A percentile compares a stretch with the other conserved stretches of the same genome.
Evolutionary conservation across 2,329 filamentous ascomycete genomes (phyloP).

Genomic region (Phaeomoniella chlamydospora): DNA sequence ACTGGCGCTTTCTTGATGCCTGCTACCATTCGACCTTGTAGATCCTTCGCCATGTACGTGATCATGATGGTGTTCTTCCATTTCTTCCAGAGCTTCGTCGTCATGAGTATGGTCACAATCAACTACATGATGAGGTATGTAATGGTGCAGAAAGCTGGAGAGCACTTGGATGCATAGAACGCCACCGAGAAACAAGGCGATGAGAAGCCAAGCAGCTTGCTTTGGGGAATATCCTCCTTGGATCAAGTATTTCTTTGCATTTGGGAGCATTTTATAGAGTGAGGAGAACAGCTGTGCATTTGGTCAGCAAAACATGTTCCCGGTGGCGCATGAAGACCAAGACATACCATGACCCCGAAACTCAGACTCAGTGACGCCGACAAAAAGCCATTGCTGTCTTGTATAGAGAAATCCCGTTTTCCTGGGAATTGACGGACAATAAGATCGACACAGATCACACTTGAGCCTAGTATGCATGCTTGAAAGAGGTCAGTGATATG

Average conservation of each 20-base stretch:
- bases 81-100: constrained; percentile 15
- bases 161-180: constrained; percentile 30
- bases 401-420: constrained; percentile 66
- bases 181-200: constrained; percentile 31
- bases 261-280: constrained; percentile 84
- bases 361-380: constrained; percentile 81
- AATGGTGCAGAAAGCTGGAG: constrained; percentile 28
- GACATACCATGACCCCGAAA: constrained; percentile 86
- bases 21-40: constrained; percentile 3
- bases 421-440: constrained; percentile 59
- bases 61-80: constrained; percentile 11
- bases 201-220: constrained; percentile 39
- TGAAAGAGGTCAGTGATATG: constrained; percentile 5
- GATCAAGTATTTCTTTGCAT: constrained; percentile 62
- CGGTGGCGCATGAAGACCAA: not conserved
- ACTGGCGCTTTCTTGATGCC: not conserved
- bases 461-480: constrained; percentile 55
- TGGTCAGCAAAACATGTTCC: constrained; percentile 2
- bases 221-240: constrained; percentile 53
- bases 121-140: constrained; percentile 34
- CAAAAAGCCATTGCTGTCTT: constrained; percentile 78
- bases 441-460: constrained; percentile 76
- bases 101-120: constrained; percentile 33
- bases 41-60: constrained; percentile 8
- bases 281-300: constrained; percentile 69